These are phyloP conservation scores for Vigna unguiculata DNA, from an alignment of 306 rosid species.

Conservation along the genomic window DNA sequence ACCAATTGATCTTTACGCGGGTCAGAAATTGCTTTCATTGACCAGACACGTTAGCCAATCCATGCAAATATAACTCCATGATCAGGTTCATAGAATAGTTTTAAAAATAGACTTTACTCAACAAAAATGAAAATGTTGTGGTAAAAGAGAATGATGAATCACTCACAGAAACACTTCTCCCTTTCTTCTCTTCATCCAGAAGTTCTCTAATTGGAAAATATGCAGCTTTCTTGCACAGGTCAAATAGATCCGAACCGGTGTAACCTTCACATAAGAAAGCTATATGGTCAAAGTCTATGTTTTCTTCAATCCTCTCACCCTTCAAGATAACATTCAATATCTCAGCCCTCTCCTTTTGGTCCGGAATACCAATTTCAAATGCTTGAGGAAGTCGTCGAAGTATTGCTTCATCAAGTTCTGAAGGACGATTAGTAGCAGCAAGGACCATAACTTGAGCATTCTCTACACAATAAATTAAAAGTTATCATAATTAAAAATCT, in stretches of 20 bases:
- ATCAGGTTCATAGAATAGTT: conserved; percentile 3
- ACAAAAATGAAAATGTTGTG: conserved; percentile 2
- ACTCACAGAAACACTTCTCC: conserved; percentile 76
- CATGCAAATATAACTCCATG: conserved; percentile 13
- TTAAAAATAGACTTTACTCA: conserved; percentile 3
- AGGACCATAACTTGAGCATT: conserved; percentile 97
- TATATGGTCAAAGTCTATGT: conserved; percentile 62
- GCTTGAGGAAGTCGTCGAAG: conserved; percentile 98
- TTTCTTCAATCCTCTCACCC: conserved; percentile 72
- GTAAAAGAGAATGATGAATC: conserved; percentile 28
- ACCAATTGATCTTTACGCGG: neutral
- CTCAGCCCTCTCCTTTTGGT: conserved; percentile 75
- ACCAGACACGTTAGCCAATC: conserved; percentile 8
- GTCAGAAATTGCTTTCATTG: neutral
- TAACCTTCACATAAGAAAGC: conserved; percentile 81
- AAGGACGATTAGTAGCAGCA: conserved; percentile 98
- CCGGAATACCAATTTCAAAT: conserved; percentile 92
- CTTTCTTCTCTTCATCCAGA: conserved; percentile 75
- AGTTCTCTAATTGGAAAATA: conserved; percentile 89
- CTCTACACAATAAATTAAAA: conserved; percentile 54
- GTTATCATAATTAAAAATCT: neutral
- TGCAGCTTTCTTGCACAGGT: conserved; percentile 98
- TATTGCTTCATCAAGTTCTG: conserved; percentile 98
- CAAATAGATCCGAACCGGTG: conserved; percentile 95
- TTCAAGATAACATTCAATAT: conserved; percentile 83